Evolutionary conservation across 176 grass and related monocot genomes (phyloP).

Genomic region (Oryza meridionalis): DNA sequence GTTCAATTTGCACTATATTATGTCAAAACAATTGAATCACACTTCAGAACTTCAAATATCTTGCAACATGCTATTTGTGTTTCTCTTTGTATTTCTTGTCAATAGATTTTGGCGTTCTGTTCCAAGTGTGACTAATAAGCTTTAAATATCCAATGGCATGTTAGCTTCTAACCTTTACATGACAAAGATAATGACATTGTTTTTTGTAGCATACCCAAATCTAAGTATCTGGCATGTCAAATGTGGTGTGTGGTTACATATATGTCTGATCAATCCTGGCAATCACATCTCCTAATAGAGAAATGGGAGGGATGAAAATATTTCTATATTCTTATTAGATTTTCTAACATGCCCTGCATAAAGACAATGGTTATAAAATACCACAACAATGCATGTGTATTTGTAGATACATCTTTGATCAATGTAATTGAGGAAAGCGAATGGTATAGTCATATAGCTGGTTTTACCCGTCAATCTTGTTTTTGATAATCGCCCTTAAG

Average conservation of each 20-base stretch:
- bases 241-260: neutral
- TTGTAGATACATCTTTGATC: neutral
- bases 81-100: neutral
- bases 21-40: conserved; percentile 20
- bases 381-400: neutral
- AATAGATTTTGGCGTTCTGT: conserved; percentile 23
- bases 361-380: conserved; percentile 30
- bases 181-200: neutral
- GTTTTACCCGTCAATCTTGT: neutral
- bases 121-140: conserved; percentile 7
- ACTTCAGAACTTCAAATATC: conserved; percentile 14
- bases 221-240: neutral
- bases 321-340: neutral
- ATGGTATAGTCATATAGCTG: neutral
- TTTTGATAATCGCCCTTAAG: neutral
- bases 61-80: conserved; percentile 11
- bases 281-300: neutral
- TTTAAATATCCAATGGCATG: conserved; percentile 15
- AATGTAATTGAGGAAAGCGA: neutral
- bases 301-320: neutral
- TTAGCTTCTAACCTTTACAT: conserved; percentile 8
- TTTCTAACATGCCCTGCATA: neutral
- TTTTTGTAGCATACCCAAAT: conserved; percentile 14
- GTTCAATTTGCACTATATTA: conserved; percentile 34
- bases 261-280: neutral